Conservation (phyloP, 2,329 filamentous ascomycete species). For the Scortechinia acanthostroma region DNA sequence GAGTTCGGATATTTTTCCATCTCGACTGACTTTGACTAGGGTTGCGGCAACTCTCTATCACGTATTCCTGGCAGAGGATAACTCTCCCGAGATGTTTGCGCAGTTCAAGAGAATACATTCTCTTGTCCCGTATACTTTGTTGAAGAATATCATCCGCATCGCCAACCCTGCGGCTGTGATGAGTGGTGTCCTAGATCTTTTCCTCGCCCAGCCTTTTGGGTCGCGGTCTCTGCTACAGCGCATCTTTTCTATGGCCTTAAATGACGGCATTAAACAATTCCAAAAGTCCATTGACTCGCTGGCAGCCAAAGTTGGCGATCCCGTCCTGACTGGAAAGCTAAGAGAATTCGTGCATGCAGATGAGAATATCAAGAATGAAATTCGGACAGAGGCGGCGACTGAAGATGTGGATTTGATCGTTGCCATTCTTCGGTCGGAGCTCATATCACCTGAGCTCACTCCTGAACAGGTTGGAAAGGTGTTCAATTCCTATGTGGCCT, state of each 20-base stretch:
- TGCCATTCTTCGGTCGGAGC: slow-evolving; percentile 73
- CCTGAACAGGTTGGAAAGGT: slow-evolving; percentile 74
- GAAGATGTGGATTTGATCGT: slow-evolving; percentile 83
- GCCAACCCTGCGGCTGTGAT: slow-evolving; percentile 95
- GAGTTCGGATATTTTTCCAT: not conserved
- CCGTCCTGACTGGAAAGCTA: slow-evolving; percentile 73
- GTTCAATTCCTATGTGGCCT: slow-evolving; percentile 92
- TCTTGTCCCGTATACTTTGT: slow-evolving; percentile 80
- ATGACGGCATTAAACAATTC: slow-evolving; percentile 81
- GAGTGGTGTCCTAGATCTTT: slow-evolving; percentile 89
- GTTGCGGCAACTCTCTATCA: slow-evolving; percentile 95
- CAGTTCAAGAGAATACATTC: slow-evolving; percentile 92
- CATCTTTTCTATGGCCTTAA: slow-evolving; percentile 85
- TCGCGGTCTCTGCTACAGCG: slow-evolving; percentile 83
- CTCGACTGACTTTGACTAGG: slow-evolving; percentile 16
- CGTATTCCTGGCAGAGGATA: slow-evolving; percentile 93
- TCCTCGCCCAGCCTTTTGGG: slow-evolving; percentile 90
- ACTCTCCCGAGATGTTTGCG: slow-evolving; percentile 90
- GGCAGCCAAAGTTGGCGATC: slow-evolving; percentile 71
- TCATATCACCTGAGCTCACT: slow-evolving; percentile 65
- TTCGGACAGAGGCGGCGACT: slow-evolving; percentile 65
- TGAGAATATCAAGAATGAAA: slow-evolving; percentile 66
- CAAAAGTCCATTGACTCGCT: slow-evolving; percentile 81
- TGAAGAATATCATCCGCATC: slow-evolving; percentile 95
- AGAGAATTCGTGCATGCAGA: slow-evolving; percentile 71